phyloP scores from a whole-genome alignment of 192 early-diverging fungal species.

The Globomyces pollinis-pini region DNA sequence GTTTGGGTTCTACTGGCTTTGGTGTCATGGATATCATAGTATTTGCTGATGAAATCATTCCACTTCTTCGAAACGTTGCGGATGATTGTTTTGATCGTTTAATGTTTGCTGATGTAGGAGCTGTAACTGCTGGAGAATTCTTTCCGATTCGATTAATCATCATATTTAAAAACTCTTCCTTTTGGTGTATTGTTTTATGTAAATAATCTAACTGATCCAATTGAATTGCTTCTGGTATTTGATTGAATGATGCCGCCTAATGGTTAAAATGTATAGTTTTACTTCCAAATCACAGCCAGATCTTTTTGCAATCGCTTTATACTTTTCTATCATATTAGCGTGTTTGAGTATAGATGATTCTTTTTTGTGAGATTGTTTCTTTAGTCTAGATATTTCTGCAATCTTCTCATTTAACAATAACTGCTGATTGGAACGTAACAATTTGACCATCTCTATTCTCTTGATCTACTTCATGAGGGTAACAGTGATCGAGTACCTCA shows the following conservation, averaged over 20 bases:
- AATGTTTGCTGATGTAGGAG: background rate
- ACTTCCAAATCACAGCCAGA: background rate
- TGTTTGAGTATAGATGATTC: no score
- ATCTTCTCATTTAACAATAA: background rate
- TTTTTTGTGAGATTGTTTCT: background rate
- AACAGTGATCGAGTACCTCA: background rate
- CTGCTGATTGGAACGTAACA: background rate
- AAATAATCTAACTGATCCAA: background rate
- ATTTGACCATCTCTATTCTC: no score
- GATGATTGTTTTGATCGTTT: background rate
- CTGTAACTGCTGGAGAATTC: background rate
- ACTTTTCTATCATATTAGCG: background rate
- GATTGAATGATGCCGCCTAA: background rate
- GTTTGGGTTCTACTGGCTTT: no score
- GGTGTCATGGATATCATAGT: no score
- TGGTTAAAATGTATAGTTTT: background rate
- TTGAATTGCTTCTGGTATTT: background rate
- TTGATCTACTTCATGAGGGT: background rate
- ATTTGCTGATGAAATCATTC: no score
- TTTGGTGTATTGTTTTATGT: background rate
- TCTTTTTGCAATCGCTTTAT: background rate
- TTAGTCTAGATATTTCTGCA: background rate
- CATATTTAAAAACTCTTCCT: background rate
- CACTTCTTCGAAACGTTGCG: no score
- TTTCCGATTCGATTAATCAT: background rate